Evolutionary conservation across 306 rosid species (phyloP).

Genomic region (Glycine latifolia): DNA sequence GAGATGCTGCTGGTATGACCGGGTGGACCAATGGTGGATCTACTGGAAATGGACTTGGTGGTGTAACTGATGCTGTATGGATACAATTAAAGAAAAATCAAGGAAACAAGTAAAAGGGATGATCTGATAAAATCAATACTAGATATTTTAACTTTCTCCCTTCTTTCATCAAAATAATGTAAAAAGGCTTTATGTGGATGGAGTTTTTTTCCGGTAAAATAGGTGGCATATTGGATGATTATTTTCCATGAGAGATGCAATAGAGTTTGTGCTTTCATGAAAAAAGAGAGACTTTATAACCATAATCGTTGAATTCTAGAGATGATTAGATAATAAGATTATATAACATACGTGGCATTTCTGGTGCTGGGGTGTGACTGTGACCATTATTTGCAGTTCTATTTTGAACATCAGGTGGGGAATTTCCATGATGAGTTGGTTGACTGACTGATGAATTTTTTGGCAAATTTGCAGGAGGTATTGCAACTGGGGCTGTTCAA

Average conservation of each 20-base stretch:
- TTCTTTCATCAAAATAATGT: slow-evolving; percentile 19
- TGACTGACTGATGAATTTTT: slow-evolving; percentile 35
- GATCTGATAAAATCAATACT: not conserved
- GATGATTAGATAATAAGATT: slow-evolving; percentile 30
- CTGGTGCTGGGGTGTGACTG: slow-evolving; percentile 38
- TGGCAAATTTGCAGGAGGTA: slow-evolving; percentile 40
- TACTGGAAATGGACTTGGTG: slow-evolving; percentile 59
- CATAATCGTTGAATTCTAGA: slow-evolving; percentile 34
- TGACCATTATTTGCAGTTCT: slow-evolving; percentile 41
- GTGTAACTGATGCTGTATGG: slow-evolving; percentile 54
- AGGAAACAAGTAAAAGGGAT: slow-evolving; percentile 35
- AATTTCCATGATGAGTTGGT: slow-evolving; percentile 45
- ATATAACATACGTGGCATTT: slow-evolving; percentile 48
- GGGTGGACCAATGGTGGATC: slow-evolving; percentile 58
- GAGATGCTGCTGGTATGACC: slow-evolving; percentile 56
- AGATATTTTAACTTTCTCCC: slow-evolving; percentile 9
- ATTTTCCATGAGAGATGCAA: slow-evolving; percentile 51
- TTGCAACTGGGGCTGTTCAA: slow-evolving; percentile 59
- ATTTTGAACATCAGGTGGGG: slow-evolving; percentile 38
- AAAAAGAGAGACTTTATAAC: slow-evolving; percentile 12
- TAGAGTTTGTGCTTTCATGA: slow-evolving; percentile 47
- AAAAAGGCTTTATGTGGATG: slow-evolving; percentile 40
- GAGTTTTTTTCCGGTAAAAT: slow-evolving; percentile 41
- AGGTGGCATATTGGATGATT: slow-evolving; percentile 42
- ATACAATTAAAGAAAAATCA: slow-evolving; percentile 34